Conservation (phyloP, 2,329 filamentous ascomycete genomes). For the Leptographium wingfieldii region DNA sequence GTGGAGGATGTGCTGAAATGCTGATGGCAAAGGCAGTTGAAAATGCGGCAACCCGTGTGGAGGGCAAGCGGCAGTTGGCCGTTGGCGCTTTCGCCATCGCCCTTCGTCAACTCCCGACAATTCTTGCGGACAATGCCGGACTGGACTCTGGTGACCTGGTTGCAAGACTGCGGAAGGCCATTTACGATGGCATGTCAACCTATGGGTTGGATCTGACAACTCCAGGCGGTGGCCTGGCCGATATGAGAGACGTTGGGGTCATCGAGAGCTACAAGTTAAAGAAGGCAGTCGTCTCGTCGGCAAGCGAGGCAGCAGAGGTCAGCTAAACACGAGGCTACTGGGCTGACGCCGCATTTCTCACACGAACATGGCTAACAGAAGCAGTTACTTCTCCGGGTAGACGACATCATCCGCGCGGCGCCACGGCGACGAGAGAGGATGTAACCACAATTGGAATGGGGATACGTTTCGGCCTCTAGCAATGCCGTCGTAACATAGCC, state of each 20-base stretch:
- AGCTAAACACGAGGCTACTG: not conserved
- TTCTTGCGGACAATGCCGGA: slow-evolving; percentile 93
- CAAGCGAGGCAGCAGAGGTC: slow-evolving; percentile 91
- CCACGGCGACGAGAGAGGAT: slow-evolving; percentile 65
- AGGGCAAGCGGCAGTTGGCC: slow-evolving; percentile 92
- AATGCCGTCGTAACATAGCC: not conserved
- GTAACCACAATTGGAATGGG: not conserved
- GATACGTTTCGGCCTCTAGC: not conserved
- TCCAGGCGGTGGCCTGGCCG: slow-evolving; percentile 81
- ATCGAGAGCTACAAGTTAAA: slow-evolving; percentile 99
- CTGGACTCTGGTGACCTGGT: slow-evolving; percentile 92
- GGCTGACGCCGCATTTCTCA: not conserved
- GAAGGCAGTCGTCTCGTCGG: slow-evolving; percentile 91
- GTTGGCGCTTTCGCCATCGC: slow-evolving; percentile 83
- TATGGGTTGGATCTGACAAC: slow-evolving; percentile 82
- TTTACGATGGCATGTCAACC: slow-evolving; percentile 88
- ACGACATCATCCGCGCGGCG: slow-evolving; percentile 94
- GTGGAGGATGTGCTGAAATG: slow-evolving; percentile 96
- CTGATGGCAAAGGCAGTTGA: slow-evolving; percentile 98
- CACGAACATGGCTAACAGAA: not conserved
- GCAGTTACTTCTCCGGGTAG: slow-evolving; percentile 79
- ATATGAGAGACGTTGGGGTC: slow-evolving; percentile 92
- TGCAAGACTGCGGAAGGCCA: slow-evolving; percentile 77
- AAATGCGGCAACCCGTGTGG: slow-evolving; percentile 80
- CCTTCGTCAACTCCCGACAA: slow-evolving; percentile 86